Base-by-base conservation (phyloP, 2,329 filamentous ascomycete genomes). In the Lecanicillium sp. region DNA sequence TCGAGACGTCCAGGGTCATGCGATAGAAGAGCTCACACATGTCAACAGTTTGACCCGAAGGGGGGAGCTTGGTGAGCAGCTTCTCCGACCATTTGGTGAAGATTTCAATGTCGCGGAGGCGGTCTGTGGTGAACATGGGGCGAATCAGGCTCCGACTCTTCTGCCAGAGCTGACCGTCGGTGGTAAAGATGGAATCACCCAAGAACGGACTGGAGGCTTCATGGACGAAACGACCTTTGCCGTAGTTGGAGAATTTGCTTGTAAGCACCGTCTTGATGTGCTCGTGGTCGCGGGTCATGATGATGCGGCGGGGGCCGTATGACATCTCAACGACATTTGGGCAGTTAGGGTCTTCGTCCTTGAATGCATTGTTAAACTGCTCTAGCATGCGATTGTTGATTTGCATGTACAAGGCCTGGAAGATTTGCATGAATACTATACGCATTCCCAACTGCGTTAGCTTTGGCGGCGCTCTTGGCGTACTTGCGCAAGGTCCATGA, bases 1-100 rank as follows among this genome's bases (percentile, higher is more conserved):
- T 95, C 2, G 86, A 80, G 8, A 84, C 81, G 59, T 95, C 89
- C 19, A 96, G 71, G 0, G 87, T 89, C 54, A 81, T 83, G n/a
- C 85, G 73, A 66, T 87, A 94, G 62, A 95, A 83, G 39, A 94
- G 67, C 44, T 88, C 77, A 46, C 78, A 74, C 7, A 89, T 75
- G 50, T 94, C 78, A 20, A 90, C 19, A 15, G 41, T 39, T 20
- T 27, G 66, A 11, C 34, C 34, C 13, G 34, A 36, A 3, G 34
- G 14, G 7, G 34, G 34, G 8, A 36, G n/a, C 34, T 36, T 27
- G 15, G 19, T n/a, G 18, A 84, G 63, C n/a, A 30, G 11, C 29
- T n/a, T 30, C 29, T 30, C 29, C 18, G 31, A 18, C 31, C 15
- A 17, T 17, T 19, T 33, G 14, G 19, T 18, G 36, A 83, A 79